phyloP scores from a whole-genome alignment of 1,284 basidiomycete genomes.

The Ustilago nuda region DNA sequence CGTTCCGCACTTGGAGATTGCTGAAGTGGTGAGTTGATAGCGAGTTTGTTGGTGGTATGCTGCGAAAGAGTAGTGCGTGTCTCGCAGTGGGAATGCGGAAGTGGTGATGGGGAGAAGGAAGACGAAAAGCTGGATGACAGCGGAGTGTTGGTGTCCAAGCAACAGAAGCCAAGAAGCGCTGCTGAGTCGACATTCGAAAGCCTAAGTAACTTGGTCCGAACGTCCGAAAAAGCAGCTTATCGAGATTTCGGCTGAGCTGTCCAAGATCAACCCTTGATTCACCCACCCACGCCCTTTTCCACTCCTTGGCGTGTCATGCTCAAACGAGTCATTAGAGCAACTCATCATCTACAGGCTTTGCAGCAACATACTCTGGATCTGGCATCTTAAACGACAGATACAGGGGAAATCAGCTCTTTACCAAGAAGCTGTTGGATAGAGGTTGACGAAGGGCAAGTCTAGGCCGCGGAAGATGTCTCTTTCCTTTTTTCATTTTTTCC shows the following conservation, averaged over 20 bases:
- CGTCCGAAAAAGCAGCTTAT: conserved; percentile 4
- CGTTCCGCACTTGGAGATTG: background rate
- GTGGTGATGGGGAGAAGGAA: background rate
- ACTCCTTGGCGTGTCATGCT: background rate
- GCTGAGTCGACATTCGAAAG: conserved; percentile 15
- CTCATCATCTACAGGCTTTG: background rate
- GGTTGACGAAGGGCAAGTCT: background rate
- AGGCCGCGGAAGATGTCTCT: background rate
- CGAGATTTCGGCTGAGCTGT: conserved; percentile 3
- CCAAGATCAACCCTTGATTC: background rate
- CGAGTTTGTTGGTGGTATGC: background rate
- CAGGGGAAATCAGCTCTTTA: background rate
- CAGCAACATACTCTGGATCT: too few relatives aligned
- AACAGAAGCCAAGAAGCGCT: background rate
- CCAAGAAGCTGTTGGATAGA: background rate
- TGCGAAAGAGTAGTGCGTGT: background rate
- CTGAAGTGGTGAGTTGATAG: background rate
- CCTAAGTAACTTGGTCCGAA: conserved; percentile 1
- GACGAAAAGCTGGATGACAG: background rate
- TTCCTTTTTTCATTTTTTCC: too few relatives aligned
- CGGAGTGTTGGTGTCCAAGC: conserved; percentile 1
- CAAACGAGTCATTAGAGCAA: background rate
- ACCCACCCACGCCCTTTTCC: background rate
- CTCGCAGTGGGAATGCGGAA: background rate
- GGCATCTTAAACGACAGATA: too few relatives aligned